A percentile compares a stretch with the other conserved stretches of the same genome.
phyloP scores from a whole-genome alignment of 768 basidiomycete species.

The Goffeauzyma gilvescens region DNA sequence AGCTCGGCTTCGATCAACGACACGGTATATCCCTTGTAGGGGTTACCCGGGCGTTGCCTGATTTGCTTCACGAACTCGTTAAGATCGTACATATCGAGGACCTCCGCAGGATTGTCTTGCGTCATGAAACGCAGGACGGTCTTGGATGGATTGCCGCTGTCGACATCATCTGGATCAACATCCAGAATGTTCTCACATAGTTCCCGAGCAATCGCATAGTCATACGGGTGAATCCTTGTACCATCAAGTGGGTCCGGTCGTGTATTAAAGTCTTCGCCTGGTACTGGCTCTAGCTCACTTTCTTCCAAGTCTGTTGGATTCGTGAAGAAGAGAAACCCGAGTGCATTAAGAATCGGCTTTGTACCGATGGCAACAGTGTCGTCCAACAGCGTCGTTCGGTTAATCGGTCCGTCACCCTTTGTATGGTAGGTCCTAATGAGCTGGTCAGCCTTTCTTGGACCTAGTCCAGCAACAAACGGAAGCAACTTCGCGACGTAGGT shows the following conservation, averaged over 20 bases:
- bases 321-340: constrained; percentile 70
- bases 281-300: too few relatives aligned
- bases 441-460: constrained; percentile 77
- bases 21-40: constrained; percentile 67
- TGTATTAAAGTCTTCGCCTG: too few relatives aligned
- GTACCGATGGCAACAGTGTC: too few relatives aligned
- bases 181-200: constrained; percentile 97
- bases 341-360: too few relatives aligned
- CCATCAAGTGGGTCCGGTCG: constrained; percentile 76
- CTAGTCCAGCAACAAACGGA: constrained; percentile 79
- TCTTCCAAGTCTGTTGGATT: constrained; percentile 45
- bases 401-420: constrained; percentile 70
- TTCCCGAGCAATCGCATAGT: constrained; percentile 92
- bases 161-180: constrained; percentile 90
- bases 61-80: constrained; percentile 92
- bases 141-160: constrained; percentile 76
- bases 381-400: constrained; percentile 64
- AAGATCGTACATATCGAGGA: constrained; percentile 73
- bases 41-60: constrained; percentile 47
- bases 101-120: constrained; percentile 55
- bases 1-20: constrained; percentile 76
- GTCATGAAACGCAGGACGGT: constrained; percentile 71
- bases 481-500: constrained; percentile 72
- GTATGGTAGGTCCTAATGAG: constrained; percentile 41
- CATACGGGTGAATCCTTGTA: constrained; percentile 90